Base-by-base conservation (phyloP, 371 early-diverging fungal genomes). In the Gilbertella persicaria region DNA sequence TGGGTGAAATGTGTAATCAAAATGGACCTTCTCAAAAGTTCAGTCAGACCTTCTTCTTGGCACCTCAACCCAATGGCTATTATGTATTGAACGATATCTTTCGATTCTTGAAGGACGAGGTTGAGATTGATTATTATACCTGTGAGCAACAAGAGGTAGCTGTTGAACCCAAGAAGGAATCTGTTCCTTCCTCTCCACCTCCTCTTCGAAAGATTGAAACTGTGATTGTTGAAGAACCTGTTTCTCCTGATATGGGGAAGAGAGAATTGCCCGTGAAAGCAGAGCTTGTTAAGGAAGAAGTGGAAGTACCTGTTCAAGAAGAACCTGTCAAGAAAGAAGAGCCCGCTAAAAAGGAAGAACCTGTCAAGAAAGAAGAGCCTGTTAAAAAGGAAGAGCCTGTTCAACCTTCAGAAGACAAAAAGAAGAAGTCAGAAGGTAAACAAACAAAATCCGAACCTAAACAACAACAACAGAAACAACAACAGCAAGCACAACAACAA, bases 71-170 rank as follows among this genome's bases (percentile, higher is more conserved):
- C 19, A 85, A 84, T 48, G 96, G 97, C 13, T 98, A 88, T 73
- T 96, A 86, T 66, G 92, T 97, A 24, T 72, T 90, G 69, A 97
- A 96, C 69, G 97, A 97, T 68, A 93, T 98, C 53, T 89, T 97
- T 77, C 89, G 98, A 45, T 97, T 88, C 78, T 67, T 96, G 55
- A 90, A 89, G 68, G 97, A 96, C 23, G 92, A 90, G 46, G 64
- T 76, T 2, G 59, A 69, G 4, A 64, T 76, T 53, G 80, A 80
- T 53, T 73, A 77, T 26, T 54, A 76, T 14, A 70, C 53, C 10
- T 74, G 69, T 39, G 76, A 75, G 17, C 56, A 63, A 16, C 46
- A 64, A 5, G 54, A 64, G 5, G 14, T 9, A 26, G 13, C 44
- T 12, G 38, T 21, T 10, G 41, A 55, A 47, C 14, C 25, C 14